Conservation (phyloP, 495 filamentous ascomycete genomes). For the Penicillium goetzii region DNA sequence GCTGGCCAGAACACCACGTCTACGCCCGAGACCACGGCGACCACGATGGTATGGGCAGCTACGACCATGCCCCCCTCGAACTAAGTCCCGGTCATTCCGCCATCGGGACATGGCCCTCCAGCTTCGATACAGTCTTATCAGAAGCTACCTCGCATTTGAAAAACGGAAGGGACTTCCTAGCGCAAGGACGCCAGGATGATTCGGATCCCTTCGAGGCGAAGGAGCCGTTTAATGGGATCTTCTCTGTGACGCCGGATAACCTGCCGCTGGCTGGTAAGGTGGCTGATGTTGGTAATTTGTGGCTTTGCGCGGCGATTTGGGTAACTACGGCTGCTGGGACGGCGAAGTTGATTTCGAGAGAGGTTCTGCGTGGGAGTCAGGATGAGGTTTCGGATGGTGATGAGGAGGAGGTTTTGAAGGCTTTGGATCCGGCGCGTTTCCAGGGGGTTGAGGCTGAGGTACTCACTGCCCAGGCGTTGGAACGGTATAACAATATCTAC, state of each 20-base stretch:
- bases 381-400: conserved; percentile 15
- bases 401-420: conserved; percentile 23
- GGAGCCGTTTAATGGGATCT: conserved; percentile 40
- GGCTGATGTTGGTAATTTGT: conserved; percentile 28
- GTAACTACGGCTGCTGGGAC: conserved; percentile 42
- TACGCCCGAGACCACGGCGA: conserved; percentile 41
- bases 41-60: conserved; percentile 38
- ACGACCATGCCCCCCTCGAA: conserved; percentile 34
- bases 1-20: conserved; percentile 43
- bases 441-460: conserved; percentile 26
- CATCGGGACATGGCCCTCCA: conserved; percentile 33
- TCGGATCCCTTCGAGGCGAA: conserved; percentile 19
- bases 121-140: conserved; percentile 33
- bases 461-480: conserved; percentile 30
- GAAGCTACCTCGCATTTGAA: conserved; percentile 27
- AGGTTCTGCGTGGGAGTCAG: conserved; percentile 23
- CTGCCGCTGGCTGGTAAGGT: conserved; percentile 38
- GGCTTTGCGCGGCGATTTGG: conserved; percentile 41
- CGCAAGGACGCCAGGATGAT: conserved; percentile 3
- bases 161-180: conserved; percentile 21
- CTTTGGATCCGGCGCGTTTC: conserved; percentile 36
- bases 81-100: conserved; percentile 28
- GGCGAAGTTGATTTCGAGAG: conserved; percentile 34
- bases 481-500: conserved; percentile 42
- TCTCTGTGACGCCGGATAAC: conserved; percentile 44